Percentiles rank a stretch among this genome's conserved stretches.
phyloP scores from a whole-genome alignment of 306 rosid genomes.

The Quercus wislizeni region DNA sequence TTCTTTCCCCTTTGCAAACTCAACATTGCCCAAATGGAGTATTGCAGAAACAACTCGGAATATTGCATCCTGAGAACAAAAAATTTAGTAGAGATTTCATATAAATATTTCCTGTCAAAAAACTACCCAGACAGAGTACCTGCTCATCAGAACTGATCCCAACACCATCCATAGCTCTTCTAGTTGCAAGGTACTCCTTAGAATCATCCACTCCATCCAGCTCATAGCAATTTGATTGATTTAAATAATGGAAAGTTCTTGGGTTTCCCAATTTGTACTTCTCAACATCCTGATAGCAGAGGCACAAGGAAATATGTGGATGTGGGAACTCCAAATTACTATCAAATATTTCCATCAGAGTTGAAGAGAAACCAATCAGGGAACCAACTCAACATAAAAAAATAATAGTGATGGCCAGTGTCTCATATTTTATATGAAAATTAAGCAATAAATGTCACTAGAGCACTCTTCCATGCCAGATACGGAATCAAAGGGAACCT shows the following conservation, averaged over 20 bases:
- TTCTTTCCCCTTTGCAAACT: slow-evolving; percentile 73
- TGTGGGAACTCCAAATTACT: slow-evolving; percentile 13
- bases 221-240: slow-evolving; percentile 75
- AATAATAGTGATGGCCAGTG: neutral
- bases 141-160: slow-evolving; percentile 78
- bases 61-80: slow-evolving; percentile 73
- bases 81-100: slow-evolving; percentile 14
- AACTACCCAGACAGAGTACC: slow-evolving; percentile 43
- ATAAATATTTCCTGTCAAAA: neutral
- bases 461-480: neutral
- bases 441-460: neutral
- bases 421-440: neutral
- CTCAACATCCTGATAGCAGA: slow-evolving; percentile 50
- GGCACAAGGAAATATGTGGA: slow-evolving; percentile 9
- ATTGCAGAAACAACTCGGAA: slow-evolving; percentile 86
- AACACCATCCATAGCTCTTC: slow-evolving; percentile 92
- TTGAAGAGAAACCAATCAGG: slow-evolving; percentile 9
- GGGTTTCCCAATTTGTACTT: slow-evolving; percentile 76
- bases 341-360: neutral
- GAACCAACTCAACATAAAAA: neutral
- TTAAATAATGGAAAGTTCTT: slow-evolving; percentile 75
- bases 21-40: slow-evolving; percentile 91
- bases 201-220: slow-evolving; percentile 78
- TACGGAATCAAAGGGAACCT: neutral
- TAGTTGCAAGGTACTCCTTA: slow-evolving; percentile 75